phyloP scores from a whole-genome alignment of 192 early-diverging fungal species.

The Coemansia sp. region DNA sequence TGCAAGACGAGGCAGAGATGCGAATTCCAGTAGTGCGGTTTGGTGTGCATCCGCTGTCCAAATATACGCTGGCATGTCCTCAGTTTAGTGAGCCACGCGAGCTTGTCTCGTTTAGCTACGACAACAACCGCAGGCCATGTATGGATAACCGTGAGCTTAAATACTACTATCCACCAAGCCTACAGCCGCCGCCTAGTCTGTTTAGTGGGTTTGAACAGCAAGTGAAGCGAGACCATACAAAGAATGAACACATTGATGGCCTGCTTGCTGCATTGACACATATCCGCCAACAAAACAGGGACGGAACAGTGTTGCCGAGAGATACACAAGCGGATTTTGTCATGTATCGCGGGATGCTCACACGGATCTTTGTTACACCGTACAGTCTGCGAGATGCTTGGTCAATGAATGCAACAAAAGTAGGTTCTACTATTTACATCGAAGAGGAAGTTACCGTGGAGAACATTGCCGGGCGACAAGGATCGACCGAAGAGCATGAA shows the following conservation, averaged over 20 bases:
- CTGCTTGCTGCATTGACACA: constrained; percentile 64
- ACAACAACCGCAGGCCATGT: constrained; percentile 55
- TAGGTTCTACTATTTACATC: constrained; percentile 66
- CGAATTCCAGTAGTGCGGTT: constrained; percentile 3
- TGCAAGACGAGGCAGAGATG: constrained; percentile 1
- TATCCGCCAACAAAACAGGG: constrained; percentile 9
- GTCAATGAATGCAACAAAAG: constrained; percentile 74
- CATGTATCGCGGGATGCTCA: constrained; percentile 88
- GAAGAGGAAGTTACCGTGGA: constrained; percentile 65
- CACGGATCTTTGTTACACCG: constrained; percentile 81
- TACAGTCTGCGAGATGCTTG: constrained; percentile 74
- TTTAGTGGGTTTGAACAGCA: constrained; percentile 69
- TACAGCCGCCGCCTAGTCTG: constrained; percentile 51
- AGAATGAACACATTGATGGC: constrained; percentile 79
- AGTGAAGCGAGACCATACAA: constrained; percentile 58
- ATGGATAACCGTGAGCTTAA: constrained; percentile 57
- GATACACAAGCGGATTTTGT: constrained; percentile 36
- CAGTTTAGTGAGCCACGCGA: constrained; percentile 63
- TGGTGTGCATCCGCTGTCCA: constrained; percentile 34
- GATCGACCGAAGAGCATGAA: constrained; percentile 56
- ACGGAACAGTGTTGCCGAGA: not conserved
- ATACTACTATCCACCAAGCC: constrained; percentile 26
- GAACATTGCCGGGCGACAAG: constrained; percentile 34
- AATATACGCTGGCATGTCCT: constrained; percentile 45
- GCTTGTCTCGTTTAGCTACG: constrained; percentile 65